Conservation (phyloP, 106 monocot genomes). For the Gastrodia elata region DNA sequence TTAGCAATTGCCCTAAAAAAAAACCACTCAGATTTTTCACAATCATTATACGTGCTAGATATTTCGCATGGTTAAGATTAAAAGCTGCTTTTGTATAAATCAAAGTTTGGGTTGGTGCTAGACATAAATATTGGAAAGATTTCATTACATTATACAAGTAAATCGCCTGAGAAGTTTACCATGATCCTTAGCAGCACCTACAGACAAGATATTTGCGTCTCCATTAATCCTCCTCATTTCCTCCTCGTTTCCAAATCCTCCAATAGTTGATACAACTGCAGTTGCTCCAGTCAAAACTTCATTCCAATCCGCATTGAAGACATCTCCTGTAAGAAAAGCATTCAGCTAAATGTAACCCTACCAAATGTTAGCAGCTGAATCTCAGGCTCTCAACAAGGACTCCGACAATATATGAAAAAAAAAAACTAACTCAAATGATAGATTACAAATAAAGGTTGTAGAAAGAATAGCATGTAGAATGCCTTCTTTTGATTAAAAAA, state of each 20-base stretch:
- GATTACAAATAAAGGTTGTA: too few relatives aligned
- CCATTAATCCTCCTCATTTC: conserved; percentile 91
- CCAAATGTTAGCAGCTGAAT: background rate
- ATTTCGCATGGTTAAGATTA: too few relatives aligned
- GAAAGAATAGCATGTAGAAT: too few relatives aligned
- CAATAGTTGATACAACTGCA: conserved; percentile 71
- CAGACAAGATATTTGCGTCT: conserved; percentile 73
- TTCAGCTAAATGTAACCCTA: background rate
- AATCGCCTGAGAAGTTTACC: background rate
- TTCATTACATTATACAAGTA: too few relatives aligned
- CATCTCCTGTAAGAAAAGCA: conserved; percentile 41
- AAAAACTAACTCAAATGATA: too few relatives aligned
- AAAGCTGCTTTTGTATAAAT: too few relatives aligned
- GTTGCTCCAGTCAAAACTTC: conserved; percentile 71
- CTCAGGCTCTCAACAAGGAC: background rate
- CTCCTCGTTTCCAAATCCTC: conserved; percentile 81
- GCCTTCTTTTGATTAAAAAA: too few relatives aligned
- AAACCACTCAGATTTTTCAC: too few relatives aligned
- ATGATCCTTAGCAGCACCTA: conserved; percentile 62
- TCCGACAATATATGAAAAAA: background rate
- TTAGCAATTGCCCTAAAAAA: too few relatives aligned
- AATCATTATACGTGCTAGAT: too few relatives aligned
- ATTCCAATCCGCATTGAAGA: conserved; percentile 69
- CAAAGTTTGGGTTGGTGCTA: too few relatives aligned
- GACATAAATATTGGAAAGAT: too few relatives aligned